Evolutionary conservation across 768 basidiomycete species (phyloP).

Genomic region (Galerina marginata): DNA sequence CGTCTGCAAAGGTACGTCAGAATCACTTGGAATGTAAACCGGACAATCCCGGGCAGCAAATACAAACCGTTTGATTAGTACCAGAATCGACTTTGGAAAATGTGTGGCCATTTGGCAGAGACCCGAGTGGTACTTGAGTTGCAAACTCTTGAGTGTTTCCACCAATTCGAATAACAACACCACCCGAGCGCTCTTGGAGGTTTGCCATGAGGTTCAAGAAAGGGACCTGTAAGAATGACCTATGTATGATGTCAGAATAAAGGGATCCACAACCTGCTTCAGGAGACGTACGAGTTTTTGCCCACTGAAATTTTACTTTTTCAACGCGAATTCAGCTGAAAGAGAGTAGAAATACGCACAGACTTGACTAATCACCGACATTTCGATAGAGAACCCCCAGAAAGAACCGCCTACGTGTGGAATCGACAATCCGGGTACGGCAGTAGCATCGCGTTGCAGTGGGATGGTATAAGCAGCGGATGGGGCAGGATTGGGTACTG

Average conservation of each 20-base stretch:
- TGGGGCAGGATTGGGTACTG: constrained; percentile 49
- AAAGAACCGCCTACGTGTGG: constrained; percentile 50
- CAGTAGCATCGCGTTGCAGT: constrained; percentile 39
- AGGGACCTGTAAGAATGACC: constrained; percentile 56
- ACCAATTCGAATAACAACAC: constrained; percentile 69
- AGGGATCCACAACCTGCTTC: background rate
- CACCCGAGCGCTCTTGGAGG: constrained; percentile 63
- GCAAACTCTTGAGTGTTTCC: constrained; percentile 83
- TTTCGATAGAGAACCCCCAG: constrained; percentile 77
- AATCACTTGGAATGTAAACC: background rate
- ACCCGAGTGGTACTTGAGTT: constrained; percentile 44
- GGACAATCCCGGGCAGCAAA: background rate
- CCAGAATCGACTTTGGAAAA: constrained; percentile 31
- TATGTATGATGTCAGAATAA: constrained; percentile 26
- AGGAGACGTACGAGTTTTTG: constrained; percentile 48
- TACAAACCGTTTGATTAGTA: constrained; percentile 27
- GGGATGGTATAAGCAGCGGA: constrained; percentile 49
- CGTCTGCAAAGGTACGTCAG: constrained; percentile 41
- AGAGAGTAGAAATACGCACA: constrained; percentile 44
- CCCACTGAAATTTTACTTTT: constrained; percentile 44
- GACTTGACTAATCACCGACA: constrained; percentile 72
- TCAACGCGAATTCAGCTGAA: background rate
- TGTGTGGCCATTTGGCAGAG: constrained; percentile 46
- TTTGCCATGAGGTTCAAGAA: constrained; percentile 81
- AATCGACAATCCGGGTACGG: constrained; percentile 42